Conservation (phyloP, 164 flowering plant species). For the Taxillus chinensis region DNA sequence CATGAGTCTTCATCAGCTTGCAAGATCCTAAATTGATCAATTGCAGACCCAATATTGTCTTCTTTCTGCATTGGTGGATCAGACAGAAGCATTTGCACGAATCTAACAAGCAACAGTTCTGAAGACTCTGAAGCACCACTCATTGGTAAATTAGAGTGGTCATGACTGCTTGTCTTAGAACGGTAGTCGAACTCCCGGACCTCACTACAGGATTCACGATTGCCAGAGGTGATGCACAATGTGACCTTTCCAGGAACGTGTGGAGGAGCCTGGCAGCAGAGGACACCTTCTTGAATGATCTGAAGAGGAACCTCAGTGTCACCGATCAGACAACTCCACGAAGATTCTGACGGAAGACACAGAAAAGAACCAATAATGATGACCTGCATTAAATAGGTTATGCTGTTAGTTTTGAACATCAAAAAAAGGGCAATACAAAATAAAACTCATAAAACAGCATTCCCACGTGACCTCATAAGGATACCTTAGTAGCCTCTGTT, state of each 20-base stretch:
- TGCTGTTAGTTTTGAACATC: conserved; percentile 5
- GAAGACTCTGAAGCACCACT: conserved; percentile 31
- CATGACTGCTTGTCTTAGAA: conserved; percentile 18
- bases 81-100: conserved; percentile 62
- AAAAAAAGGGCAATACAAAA: too few relatives aligned
- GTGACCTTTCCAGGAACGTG: conserved; percentile 58
- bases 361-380: conserved; percentile 83
- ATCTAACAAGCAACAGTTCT: conserved; percentile 56
- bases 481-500: conserved; percentile 70
- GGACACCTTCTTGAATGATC: conserved; percentile 73
- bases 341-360: conserved; percentile 54
- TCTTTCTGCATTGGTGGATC: conserved; percentile 24
- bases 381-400: conserved; percentile 48
- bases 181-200: conserved; percentile 84
- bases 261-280: conserved; percentile 76
- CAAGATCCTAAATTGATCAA: conserved; percentile 15
- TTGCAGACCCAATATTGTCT: conserved; percentile 23
- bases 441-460: too few relatives aligned
- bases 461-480: background rate
- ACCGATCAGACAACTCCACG: conserved; percentile 91
- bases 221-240: conserved; percentile 70
- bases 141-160: conserved; percentile 14
- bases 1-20: conserved; percentile 48
- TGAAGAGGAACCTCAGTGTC: conserved; percentile 75
- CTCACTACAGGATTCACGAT: conserved; percentile 83